Conservation (phyloP, 2,329 filamentous ascomycete species). For the Myriosclerotinia scirpicola region DNA sequence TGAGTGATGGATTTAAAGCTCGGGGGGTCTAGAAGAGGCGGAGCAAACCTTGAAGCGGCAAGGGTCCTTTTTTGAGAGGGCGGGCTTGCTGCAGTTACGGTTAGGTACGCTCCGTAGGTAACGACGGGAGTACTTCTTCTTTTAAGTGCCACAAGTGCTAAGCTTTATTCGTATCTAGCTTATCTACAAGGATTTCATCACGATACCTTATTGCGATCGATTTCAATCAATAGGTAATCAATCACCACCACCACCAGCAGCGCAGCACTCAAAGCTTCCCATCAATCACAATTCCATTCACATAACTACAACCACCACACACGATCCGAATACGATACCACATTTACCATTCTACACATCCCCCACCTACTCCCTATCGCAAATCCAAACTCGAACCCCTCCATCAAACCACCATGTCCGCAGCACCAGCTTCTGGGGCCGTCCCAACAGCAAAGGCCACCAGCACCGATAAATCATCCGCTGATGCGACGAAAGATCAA, state of each 20-base stretch:
- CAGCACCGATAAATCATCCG: constrained; percentile 31
- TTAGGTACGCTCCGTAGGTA: too few species aligned
- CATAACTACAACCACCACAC: not conserved
- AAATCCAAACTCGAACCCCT: not conserved
- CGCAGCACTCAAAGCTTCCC: not conserved
- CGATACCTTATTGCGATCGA: too few species aligned
- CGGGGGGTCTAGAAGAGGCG: not conserved
- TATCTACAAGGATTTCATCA: not conserved
- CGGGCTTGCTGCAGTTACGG: too few species aligned
- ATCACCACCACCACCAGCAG: not conserved
- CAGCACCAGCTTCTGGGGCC: constrained; percentile 37
- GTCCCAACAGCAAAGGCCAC: constrained; percentile 33
- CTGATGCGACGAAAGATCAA: constrained; percentile 43
- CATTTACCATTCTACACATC: not conserved
- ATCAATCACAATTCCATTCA: not conserved
- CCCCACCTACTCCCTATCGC: not conserved
- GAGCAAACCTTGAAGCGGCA: constrained; percentile 5
- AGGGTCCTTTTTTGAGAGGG: not conserved
- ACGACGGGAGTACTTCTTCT: too few species aligned
- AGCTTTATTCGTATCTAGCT: not conserved
- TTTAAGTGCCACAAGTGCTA: not conserved
- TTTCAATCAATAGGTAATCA: too few species aligned
- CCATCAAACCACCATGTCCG: constrained; percentile 35
- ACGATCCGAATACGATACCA: not conserved
- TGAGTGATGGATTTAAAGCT: not conserved